Evolutionary conservation across 1,284 basidiomycete species (phyloP).

Genomic region (Neolentinus lepideus): DNA sequence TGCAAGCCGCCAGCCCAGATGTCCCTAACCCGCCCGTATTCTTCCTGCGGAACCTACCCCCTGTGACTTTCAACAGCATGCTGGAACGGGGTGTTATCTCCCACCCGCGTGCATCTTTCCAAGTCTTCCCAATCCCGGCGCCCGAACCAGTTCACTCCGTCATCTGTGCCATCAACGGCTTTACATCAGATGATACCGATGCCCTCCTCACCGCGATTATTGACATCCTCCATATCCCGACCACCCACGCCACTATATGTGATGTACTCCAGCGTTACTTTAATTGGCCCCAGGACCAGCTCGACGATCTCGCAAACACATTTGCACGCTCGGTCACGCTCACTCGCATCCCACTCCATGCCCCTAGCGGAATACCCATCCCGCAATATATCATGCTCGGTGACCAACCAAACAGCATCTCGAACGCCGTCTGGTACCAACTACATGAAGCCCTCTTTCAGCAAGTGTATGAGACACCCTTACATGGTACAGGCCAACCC

Average conservation of each 20-base stretch:
- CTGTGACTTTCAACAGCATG: no score
- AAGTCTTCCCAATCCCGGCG: no score
- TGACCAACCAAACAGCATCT: background rate
- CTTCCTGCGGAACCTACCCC: no score
- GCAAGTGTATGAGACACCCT: background rate
- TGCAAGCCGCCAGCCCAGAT: no score
- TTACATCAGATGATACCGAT: background rate
- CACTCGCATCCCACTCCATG: background rate
- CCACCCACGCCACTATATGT: background rate
- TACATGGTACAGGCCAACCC: background rate
- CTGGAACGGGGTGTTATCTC: no score
- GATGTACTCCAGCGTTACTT: background rate
- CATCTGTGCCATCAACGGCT: background rate
- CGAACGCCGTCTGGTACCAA: background rate
- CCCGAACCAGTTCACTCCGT: background rate
- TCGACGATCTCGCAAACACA: background rate
- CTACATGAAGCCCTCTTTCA: background rate
- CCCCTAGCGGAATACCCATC: background rate
- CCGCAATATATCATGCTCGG: background rate
- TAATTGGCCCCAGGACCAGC: background rate
- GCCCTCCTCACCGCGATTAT: background rate
- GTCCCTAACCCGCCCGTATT: no score
- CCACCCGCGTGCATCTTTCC: background rate
- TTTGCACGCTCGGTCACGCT: background rate
- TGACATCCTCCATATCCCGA: background rate